Conservation (phyloP, 2,329 filamentous ascomycete species). For the Colletotrichum orbiculare region DNA sequence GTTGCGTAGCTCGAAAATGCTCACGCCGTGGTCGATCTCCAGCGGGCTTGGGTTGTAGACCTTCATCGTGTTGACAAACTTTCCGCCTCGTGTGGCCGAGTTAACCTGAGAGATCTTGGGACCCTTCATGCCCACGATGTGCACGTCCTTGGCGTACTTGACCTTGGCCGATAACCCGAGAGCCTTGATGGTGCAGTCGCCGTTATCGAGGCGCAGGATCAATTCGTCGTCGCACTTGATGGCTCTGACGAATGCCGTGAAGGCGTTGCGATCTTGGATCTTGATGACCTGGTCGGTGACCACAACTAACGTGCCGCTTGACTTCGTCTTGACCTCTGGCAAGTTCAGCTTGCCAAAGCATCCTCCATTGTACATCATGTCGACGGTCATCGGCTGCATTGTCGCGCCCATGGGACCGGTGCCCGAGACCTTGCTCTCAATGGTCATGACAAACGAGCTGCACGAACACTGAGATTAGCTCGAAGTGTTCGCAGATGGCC, state of each 20-base stretch:
- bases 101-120: conserved; percentile 39
- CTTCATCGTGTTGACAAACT: conserved; percentile 39
- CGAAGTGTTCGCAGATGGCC: no score
- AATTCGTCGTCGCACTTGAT: conserved; percentile 44
- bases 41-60: conserved; percentile 45
- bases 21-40: conserved; percentile 46
- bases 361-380: conserved; percentile 44
- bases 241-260: conserved; percentile 45
- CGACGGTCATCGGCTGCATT: conserved; percentile 44
- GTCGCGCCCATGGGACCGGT: conserved; percentile 46
- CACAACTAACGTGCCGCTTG: conserved; percentile 43
- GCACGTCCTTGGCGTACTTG: conserved; percentile 44
- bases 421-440: conserved; percentile 45
- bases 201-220: conserved; percentile 44
- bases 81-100: conserved; percentile 37
- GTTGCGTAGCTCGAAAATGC: conserved; percentile 46
- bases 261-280: conserved; percentile 44
- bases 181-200: conserved; percentile 41
- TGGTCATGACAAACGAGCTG: conserved; percentile 45
- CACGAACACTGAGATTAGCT: background rate
- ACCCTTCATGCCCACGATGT: conserved; percentile 43
- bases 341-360: conserved; percentile 45
- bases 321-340: conserved; percentile 43
- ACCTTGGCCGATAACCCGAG: conserved; percentile 41
- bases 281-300: conserved; percentile 43